phyloP scores from a whole-genome alignment of 768 basidiomycete species.

The Rhodocollybia butyracea region DNA sequence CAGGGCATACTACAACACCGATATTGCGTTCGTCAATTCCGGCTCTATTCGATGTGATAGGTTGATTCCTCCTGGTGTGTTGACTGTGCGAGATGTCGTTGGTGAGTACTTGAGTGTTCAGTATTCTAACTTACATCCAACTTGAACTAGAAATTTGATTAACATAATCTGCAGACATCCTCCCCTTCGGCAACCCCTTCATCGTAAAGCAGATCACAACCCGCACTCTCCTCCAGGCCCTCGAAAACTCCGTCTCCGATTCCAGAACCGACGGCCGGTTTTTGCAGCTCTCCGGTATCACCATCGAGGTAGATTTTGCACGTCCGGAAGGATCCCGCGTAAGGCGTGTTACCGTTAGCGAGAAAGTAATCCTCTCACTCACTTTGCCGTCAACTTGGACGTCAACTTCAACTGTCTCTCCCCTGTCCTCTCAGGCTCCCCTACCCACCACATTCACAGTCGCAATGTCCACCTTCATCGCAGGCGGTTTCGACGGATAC shows the following conservation, averaged over 20 bases:
- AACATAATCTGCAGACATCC: too few species aligned
- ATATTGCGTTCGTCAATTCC: background rate
- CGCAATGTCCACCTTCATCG: background rate
- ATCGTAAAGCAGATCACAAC: background rate
- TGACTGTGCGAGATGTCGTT: background rate
- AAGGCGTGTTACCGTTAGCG: background rate
- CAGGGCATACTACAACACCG: background rate
- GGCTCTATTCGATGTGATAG: background rate
- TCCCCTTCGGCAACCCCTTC: background rate
- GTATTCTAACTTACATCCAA: too few species aligned
- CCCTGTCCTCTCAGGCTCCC: background rate
- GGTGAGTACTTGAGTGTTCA: background rate
- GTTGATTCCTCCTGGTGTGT: background rate
- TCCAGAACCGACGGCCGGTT: background rate
- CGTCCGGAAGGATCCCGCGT: background rate
- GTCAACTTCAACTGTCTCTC: background rate
- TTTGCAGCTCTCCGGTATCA: background rate
- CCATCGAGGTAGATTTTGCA: background rate
- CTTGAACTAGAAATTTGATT: too few species aligned
- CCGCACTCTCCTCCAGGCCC: background rate
- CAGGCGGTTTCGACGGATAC: background rate
- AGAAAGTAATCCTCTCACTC: background rate
- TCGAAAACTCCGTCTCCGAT: background rate
- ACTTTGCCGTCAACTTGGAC: background rate
- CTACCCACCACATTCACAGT: background rate